Evolutionary conservation across 306 rosid species (phyloP).

Genomic region (Pueraria montana): DNA sequence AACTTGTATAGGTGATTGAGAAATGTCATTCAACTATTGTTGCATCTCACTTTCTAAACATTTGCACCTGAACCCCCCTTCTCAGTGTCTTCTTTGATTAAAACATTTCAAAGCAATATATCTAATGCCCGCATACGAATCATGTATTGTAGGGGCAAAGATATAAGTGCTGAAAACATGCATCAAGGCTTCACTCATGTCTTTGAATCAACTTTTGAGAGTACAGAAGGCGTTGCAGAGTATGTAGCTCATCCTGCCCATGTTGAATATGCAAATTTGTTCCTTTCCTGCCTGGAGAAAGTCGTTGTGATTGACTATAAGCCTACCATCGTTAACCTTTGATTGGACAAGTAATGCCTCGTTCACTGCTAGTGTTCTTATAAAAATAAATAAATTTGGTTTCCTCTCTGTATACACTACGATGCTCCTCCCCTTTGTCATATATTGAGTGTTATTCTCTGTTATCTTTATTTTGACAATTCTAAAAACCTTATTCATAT

Average conservation of each 20-base stretch:
- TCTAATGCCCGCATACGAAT: background rate
- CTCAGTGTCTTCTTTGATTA: background rate
- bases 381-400: constrained; percentile 3
- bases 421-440: background rate
- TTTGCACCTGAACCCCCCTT: background rate
- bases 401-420: constrained; percentile 15
- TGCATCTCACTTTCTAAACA: background rate
- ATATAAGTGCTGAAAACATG: constrained; percentile 77
- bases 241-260: constrained; percentile 79
- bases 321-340: constrained; percentile 60
- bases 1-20: constrained; percentile 8
- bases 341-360: constrained; percentile 9
- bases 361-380: background rate
- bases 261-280: constrained; percentile 68
- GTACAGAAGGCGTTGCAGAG: constrained; percentile 77
- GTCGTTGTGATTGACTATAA: constrained; percentile 72
- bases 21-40: background rate
- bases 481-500: background rate
- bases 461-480: constrained; percentile 18
- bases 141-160: constrained; percentile 71
- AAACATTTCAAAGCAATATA: background rate
- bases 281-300: constrained; percentile 72
- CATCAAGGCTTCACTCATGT: constrained; percentile 93
- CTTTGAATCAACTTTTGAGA: constrained; percentile 89
- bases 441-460: constrained; percentile 6